Evolutionary conservation across 2,329 filamentous ascomycete species (phyloP), one percentile per base, ranked within the genome.

Genomic region (Penicillium nordicum): DNA sequence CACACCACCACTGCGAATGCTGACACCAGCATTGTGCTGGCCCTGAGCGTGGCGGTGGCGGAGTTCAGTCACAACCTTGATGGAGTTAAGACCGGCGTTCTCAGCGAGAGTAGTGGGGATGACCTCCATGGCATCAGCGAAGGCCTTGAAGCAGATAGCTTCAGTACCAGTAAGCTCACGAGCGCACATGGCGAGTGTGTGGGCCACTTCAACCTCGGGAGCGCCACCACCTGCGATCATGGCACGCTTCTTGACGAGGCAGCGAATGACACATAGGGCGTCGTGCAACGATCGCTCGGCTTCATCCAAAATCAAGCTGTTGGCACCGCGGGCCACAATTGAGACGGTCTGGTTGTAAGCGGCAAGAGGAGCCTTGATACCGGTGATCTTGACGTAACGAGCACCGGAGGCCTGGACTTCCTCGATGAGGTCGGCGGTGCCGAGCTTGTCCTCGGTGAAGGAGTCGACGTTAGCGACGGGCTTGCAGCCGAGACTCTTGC

Each of bases 191-290:
- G 88, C 86, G 34, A 99, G 84, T 69, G 90, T 84, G 53, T 94
- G 89, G 23, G 94, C 90, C 67, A 99, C 93, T 78, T 97, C 92
- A 69, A 97, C 95, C 77, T 99, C 94, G 27, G 94, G 90, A 2
- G 94, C 94, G 72, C 94, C 94, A 69, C 94, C 94, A 75, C 94
- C 94, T 14, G 95, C 93, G 68, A 99, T 96, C 55, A 99, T 85
- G n/a, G 94, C 94, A 80, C 95, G 96, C 86, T 97, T 99, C 86
- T 99, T 99, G 66, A 99, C 94, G 59, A 99, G 79, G 73, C 94
- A 99, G 67, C 94, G 89, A 67, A 99, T 92, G 49, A 97, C 94
- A 74, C 94, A 99, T 63, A 97, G 91, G 30, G 94, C 94, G 69
- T 99, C 94, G 82, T 99, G 94, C 53, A 99, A 84, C 65, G 89